Evolutionary conservation across 208 protist genomes (phyloP).

Genomic region (Leptomonas pyrrhocoris): DNA sequence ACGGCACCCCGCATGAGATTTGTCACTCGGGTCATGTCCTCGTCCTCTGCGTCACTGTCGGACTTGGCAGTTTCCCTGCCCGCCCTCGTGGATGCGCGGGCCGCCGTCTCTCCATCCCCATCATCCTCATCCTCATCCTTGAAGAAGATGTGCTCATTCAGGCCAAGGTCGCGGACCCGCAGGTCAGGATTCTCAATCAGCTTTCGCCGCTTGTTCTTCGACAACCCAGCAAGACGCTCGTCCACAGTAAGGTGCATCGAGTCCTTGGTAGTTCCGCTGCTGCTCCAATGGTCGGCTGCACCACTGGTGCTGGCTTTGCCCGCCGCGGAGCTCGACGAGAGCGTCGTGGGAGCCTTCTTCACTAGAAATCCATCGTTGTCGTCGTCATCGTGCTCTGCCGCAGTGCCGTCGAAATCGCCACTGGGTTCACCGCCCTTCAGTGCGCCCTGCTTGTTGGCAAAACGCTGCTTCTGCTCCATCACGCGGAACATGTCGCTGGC

Average conservation of each 20-base stretch:
- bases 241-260: slow-evolving; percentile 60
- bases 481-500: slow-evolving; percentile 88
- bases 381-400: slow-evolving; percentile 28
- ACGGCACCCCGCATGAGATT: slow-evolving; percentile 50
- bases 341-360: slow-evolving; percentile 31
- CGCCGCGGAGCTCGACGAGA: not conserved
- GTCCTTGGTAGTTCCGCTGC: not conserved
- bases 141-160: slow-evolving; percentile 74
- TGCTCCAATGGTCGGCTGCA: not conserved
- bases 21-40: slow-evolving; percentile 29
- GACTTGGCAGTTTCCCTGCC: not conserved
- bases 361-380: slow-evolving; percentile 50
- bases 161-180: slow-evolving; percentile 76
- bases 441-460: slow-evolving; percentile 42
- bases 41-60: slow-evolving; percentile 9
- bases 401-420: not conserved
- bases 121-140: slow-evolving; percentile 67
- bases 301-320: not conserved
- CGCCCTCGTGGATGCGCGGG: not conserved
- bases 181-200: slow-evolving; percentile 83
- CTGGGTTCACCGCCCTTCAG: slow-evolving; percentile 23
- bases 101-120: not conserved
- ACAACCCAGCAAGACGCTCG: slow-evolving; percentile 88
- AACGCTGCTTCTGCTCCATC: slow-evolving; percentile 81
- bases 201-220: slow-evolving; percentile 82